Percentiles rank a stretch among this genome's conserved stretches.
Conservation (phyloP, 2,329 filamentous ascomycete species). For the Lachnellula cervina region DNA sequence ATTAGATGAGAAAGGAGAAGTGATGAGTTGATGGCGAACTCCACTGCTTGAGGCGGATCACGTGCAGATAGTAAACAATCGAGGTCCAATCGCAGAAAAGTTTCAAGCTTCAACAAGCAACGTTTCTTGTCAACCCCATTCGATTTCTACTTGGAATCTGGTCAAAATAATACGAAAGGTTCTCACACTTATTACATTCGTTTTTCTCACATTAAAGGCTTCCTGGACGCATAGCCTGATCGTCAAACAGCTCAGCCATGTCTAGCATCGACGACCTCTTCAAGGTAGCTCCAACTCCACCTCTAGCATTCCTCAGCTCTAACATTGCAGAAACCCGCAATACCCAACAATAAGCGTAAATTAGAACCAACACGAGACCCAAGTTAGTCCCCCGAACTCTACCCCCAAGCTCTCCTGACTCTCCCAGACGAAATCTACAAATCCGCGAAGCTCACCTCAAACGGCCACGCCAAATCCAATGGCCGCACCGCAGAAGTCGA, state of each 20-base stretch:
- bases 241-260: neutral
- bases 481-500: slow-evolving; percentile 25
- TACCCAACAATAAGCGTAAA: slow-evolving; percentile 2
- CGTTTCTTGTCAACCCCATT: neutral
- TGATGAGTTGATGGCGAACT: neutral
- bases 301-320: neutral
- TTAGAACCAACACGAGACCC: slow-evolving; percentile 43
- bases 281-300: neutral
- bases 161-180: neutral
- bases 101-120: neutral
- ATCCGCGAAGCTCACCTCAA: slow-evolving; percentile 48
- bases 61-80: neutral
- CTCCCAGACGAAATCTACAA: slow-evolving; percentile 58
- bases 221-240: neutral
- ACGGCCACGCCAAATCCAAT: slow-evolving; percentile 36
- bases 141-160: neutral
- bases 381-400: slow-evolving; percentile 41
- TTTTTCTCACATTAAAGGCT: neutral
- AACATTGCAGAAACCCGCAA: neutral
- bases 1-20: neutral
- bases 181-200: neutral
- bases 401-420: slow-evolving; percentile 5
- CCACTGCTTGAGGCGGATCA: neutral
- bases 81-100: neutral
- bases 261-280: slow-evolving; percentile 1